Evolutionary conservation across 805 yeast species (phyloP).

Genomic region (Metschnikowia arizonensis): DNA sequence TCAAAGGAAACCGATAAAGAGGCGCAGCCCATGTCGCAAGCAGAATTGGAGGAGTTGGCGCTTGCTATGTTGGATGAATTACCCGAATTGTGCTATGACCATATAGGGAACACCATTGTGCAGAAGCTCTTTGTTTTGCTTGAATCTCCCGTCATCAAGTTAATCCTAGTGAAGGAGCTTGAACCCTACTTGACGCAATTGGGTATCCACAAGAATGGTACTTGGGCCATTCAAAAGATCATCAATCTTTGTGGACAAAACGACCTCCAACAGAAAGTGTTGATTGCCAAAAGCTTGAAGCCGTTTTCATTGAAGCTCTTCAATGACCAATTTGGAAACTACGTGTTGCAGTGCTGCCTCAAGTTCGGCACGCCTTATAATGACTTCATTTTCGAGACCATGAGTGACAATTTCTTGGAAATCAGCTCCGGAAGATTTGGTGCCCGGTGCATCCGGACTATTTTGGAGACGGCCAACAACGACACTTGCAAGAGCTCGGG

Average conservation of each 20-base stretch:
- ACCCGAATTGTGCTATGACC: slow-evolving; percentile 88
- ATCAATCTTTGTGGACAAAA: slow-evolving; percentile 58
- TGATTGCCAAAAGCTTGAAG: slow-evolving; percentile 65
- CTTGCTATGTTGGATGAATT: slow-evolving; percentile 81
- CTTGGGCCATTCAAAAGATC: slow-evolving; percentile 98
- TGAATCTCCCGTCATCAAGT: slow-evolving; percentile 61
- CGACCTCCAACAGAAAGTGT: slow-evolving; percentile 42
- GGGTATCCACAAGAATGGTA: slow-evolving; percentile 95
- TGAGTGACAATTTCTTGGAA: slow-evolving; percentile 70
- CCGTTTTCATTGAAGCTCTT: slow-evolving; percentile 83
- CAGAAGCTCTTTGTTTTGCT: slow-evolving; percentile 81
- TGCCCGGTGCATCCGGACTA: slow-evolving; percentile 90
- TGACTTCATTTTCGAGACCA: slow-evolving; percentile 82
- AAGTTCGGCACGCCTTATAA: slow-evolving; percentile 87
- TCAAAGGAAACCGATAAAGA: slow-evolving; percentile 8
- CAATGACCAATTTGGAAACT: slow-evolving; percentile 95
- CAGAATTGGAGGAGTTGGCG: slow-evolving; percentile 77
- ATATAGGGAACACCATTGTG: slow-evolving; percentile 91
- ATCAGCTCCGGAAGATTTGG: slow-evolving; percentile 90
- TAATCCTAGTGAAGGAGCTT: slow-evolving; percentile 74
- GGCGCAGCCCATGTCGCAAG: slow-evolving; percentile 42
- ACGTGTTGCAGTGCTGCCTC: slow-evolving; percentile 90
- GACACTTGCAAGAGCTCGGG: slow-evolving; percentile 14
- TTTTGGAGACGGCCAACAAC: slow-evolving; percentile 74
- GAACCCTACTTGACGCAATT: slow-evolving; percentile 81